Evolutionary conservation across 345 rosid species (phyloP), one percentile per base, ranked within the genome.

Genomic region (Bretschneidera sinensis): DNA sequence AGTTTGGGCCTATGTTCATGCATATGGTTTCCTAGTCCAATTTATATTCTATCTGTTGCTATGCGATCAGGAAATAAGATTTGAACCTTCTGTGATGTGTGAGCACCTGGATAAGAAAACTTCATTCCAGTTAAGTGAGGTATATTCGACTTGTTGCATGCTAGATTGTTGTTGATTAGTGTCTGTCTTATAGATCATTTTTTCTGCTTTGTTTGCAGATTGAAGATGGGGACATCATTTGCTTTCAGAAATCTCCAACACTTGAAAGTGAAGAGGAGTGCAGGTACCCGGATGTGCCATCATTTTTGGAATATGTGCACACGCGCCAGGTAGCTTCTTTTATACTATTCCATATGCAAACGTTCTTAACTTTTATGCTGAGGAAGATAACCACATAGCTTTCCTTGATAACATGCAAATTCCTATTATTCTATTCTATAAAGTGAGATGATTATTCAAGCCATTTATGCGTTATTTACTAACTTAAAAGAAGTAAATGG

Each of bases 281-380:
- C 57, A 75, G 65, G 22, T 88, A 86, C 76, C 95, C 92, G 19
- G 80, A 88, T 54, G 88, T 94, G 56, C 92, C 96, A 63, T 83
- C 96, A 15, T 91, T 79, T 82, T 74, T 94, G 80, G 99, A 86
- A 70, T 88, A 81, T 73, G 95, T 90, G 67, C 97, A 88, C 72
- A 94, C 88, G 71, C 96, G 97, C 23, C 97, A 90, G 92, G 99
- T 90, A n/a, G n/a, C n/a, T n/a, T n/a, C n/a, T n/a, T n/a, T n/a
- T n/a, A n/a, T n/a, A n/a, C n/a, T n/a, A n/a, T n/a, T n/a, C n/a
- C n/a, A n/a, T n/a, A n/a, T n/a, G n/a, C n/a, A n/a, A n/a, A n/a
- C n/a, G n/a, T n/a, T n/a, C n/a, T n/a, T n/a, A n/a, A n/a, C n/a
- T n/a, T n/a, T n/a, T n/a, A n/a, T n/a, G n/a, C n/a, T n/a, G n/a